These are phyloP conservation scores for Xylaria sp. DNA, from an alignment of 2,329 filamentous ascomycete genomes.

Conservation along the genomic window DNA sequence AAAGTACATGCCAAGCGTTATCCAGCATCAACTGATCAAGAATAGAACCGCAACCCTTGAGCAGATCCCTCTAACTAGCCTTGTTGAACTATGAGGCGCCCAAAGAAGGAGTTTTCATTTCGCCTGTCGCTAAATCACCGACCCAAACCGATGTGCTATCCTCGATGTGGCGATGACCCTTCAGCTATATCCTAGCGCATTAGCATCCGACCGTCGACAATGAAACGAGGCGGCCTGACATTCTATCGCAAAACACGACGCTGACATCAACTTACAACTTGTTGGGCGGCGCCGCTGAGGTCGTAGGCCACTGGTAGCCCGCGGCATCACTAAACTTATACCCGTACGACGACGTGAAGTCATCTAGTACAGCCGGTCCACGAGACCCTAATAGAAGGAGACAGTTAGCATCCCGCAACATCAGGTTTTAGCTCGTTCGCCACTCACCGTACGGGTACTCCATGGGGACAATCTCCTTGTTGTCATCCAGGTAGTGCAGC, in stretches of 20 bases:
- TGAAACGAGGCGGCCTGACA: slow-evolving; percentile 44
- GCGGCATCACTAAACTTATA: slow-evolving; percentile 99
- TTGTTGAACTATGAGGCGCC: slow-evolving; percentile 34
- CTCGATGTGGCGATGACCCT: slow-evolving; percentile 32
- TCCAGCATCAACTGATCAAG: slow-evolving; percentile 26
- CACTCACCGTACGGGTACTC: slow-evolving; percentile 96
- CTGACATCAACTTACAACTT: slow-evolving; percentile 75
- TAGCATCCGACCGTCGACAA: slow-evolving; percentile 35
- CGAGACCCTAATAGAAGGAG: slow-evolving; percentile 78
- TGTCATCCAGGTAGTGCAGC: slow-evolving; percentile 97
- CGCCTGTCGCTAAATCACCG: slow-evolving; percentile 30
- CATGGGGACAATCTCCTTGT: slow-evolving; percentile 99
- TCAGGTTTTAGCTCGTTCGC: not conserved
- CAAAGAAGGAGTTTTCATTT: slow-evolving; percentile 35
- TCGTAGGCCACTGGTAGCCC: slow-evolving; percentile 94
- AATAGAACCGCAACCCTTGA: slow-evolving; percentile 23
- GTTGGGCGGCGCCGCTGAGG: slow-evolving; percentile 74
- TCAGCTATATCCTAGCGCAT: slow-evolving; percentile 42
- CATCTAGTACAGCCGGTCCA: slow-evolving; percentile 93
- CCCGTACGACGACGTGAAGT: slow-evolving; percentile 97
- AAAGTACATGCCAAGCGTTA: slow-evolving; percentile 25
- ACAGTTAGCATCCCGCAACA: slow-evolving; percentile 9
- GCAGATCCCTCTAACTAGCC: slow-evolving; percentile 22
- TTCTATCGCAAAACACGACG: slow-evolving; percentile 42
- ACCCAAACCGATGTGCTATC: slow-evolving; percentile 33